Conservation (phyloP, 495 filamentous ascomycete genomes). For the Penicillium subrubescens region DNA sequence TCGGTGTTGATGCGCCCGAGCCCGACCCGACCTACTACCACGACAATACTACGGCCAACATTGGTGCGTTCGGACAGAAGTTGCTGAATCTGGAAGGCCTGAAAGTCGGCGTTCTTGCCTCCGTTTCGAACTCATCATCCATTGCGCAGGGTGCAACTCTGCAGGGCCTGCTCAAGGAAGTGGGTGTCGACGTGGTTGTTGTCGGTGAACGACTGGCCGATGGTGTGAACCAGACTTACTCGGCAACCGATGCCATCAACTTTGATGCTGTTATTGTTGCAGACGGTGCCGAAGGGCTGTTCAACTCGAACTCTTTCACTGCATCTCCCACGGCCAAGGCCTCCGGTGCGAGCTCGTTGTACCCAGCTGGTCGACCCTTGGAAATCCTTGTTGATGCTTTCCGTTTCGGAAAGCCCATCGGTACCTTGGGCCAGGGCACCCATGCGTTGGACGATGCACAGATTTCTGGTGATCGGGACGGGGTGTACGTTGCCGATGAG, state of each 20-base stretch:
- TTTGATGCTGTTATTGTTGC: conserved; percentile 72
- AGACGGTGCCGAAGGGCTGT: conserved; percentile 58
- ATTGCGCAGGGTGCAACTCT: conserved; percentile 54
- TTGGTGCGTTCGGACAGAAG: conserved; percentile 61
- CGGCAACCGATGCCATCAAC: conserved; percentile 65
- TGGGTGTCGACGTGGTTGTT: conserved; percentile 58
- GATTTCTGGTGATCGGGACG: conserved; percentile 40
- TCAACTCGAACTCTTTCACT: conserved; percentile 36
- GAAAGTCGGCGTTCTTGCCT: conserved; percentile 68
- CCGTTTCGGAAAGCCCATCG: conserved; percentile 74
- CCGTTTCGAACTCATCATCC: conserved; percentile 36
- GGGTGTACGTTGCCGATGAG: conserved; percentile 51
- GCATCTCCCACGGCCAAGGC: conserved; percentile 28
- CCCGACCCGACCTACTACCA: conserved; percentile 70
- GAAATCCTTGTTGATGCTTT: conserved; percentile 69
- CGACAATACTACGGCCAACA: conserved; percentile 63
- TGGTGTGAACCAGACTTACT: conserved; percentile 70
- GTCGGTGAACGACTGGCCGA: conserved; percentile 61
- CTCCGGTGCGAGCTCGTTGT: conserved; percentile 52
- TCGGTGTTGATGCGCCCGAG: conserved; percentile 58
- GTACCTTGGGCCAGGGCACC: conserved; percentile 53
- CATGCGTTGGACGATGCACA: conserved; percentile 47
- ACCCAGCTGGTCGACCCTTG: conserved; percentile 61
- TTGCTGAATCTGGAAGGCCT: conserved; percentile 64
- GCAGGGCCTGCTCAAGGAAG: conserved; percentile 41